Evolutionary conservation across 2,329 filamentous ascomycete genomes (phyloP), one percentile per base, ranked within the genome.

Genomic region (Metarhizium brunneum): DNA sequence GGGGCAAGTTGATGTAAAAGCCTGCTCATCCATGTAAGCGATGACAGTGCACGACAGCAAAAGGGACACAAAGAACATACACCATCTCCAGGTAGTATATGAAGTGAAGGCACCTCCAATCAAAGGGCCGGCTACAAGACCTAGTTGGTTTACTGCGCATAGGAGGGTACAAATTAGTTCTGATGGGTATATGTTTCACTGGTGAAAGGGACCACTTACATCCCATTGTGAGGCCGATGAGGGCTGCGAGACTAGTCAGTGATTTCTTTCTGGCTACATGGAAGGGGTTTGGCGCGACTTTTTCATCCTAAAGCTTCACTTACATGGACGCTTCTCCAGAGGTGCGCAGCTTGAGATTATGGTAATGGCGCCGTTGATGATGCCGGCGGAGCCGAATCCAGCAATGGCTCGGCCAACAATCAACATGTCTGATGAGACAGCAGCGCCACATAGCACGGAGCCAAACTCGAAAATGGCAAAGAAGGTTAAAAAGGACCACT

Each of bases 1-100:
- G 49, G 1, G 76, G 75, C 5, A 79, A 66, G 60, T 78, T 78
- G 66, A 78, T 68, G 58, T 73, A 77, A 60, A 76, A 77, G 54
- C 25, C 25, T 25, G 4, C 25, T 25, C 25, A 25, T 25, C 25
- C 25, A 25, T 25, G 25, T 25, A 25, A 25, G 25, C 25, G 25
- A 25, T 1, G 25, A 25, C 25, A 25, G 25, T 25, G 4, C 25
- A 25, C 25, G 25, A 25, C 25, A 3, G 25, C 25, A 3, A 25
- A 3, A 4, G 25, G 25, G 3, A 25, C 25, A 3, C 25, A 25
- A 25, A 25, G 4, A 25, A 25, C 25, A 25, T 25, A 25, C 71
- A 74, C 73, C 73, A 76, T 20, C 74, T 64, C 75, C 74, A 77
- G 0, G 67, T 69, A 0, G 64, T 56, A 45, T 69, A 67, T 6